Evolutionary conservation across 2,329 filamentous ascomycete species (phyloP).

Genomic region (Scedosporium apiospermum): DNA sequence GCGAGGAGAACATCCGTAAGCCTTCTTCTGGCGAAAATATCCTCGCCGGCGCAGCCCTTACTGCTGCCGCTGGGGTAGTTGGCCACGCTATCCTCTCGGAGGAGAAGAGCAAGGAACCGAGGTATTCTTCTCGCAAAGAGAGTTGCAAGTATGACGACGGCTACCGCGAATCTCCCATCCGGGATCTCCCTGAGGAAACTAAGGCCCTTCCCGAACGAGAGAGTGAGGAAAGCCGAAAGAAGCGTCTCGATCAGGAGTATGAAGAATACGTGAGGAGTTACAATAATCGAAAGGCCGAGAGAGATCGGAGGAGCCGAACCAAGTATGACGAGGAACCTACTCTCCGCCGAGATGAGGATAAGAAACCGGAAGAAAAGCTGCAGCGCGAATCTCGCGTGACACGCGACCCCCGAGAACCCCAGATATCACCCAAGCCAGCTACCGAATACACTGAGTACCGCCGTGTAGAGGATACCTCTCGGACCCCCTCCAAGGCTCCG

Average conservation of each 20-base stretch:
- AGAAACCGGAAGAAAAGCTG: not conserved
- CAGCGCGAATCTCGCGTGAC: not conserved
- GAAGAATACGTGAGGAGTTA: constrained; percentile 11
- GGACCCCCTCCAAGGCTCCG: constrained; percentile 18
- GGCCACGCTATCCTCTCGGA: constrained; percentile 16
- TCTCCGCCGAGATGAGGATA: not conserved
- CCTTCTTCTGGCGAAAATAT: constrained; percentile 19
- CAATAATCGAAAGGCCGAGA: constrained; percentile 13
- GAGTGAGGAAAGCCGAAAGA: constrained; percentile 16
- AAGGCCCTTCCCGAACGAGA: constrained; percentile 4
- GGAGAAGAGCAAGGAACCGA: constrained; percentile 14
- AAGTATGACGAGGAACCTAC: not conserved
- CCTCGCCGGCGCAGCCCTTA: constrained; percentile 34
- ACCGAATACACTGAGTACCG: constrained; percentile 16
- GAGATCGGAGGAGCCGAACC: constrained; percentile 15
- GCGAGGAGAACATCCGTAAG: not conserved
- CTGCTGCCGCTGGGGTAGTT: constrained; percentile 39
- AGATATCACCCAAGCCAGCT: not conserved
- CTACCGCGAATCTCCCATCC: not conserved
- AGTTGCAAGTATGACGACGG: constrained; percentile 14
- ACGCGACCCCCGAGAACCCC: not conserved
- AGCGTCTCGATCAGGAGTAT: constrained; percentile 13
- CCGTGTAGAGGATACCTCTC: constrained; percentile 14
- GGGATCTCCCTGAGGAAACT: not conserved
- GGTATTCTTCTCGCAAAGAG: constrained; percentile 25